Percentiles rank a stretch among this genome's conserved stretches.
These are phyloP conservation scores for Conoideocrella luteorostrata DNA, from an alignment of 2,329 filamentous ascomycete genomes.

Conservation along the genomic window DNA sequence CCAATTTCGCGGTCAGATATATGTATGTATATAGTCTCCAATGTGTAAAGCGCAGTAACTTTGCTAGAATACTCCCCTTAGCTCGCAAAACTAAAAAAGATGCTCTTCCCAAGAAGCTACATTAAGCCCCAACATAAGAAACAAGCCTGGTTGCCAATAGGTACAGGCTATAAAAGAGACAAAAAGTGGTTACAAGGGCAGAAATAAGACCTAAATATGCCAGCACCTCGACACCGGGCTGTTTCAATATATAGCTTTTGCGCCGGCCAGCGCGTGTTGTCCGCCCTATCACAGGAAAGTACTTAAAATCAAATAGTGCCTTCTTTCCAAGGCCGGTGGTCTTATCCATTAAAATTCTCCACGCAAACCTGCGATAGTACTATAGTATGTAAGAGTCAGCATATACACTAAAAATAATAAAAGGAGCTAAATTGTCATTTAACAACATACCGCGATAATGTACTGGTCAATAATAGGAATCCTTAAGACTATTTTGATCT, in stretches of 20 bases:
- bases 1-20: no score
- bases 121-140: no score
- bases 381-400: neutral
- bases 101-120: no score
- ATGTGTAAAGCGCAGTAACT: no score
- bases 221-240: neutral
- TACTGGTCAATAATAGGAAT: neutral
- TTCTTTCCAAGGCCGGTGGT: neutral
- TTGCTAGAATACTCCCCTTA: no score
- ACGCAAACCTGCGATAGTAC: neutral
- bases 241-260: neutral
- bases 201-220: neutral
- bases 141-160: no score
- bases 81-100: no score
- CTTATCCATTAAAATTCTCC: neutral
- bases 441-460: neutral
- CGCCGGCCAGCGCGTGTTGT: neutral
- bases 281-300: neutral
- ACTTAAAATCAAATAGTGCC: neutral
- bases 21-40: no score
- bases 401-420: neutral
- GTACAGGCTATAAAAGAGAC: no score
- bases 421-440: neutral
- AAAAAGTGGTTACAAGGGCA: neutral
- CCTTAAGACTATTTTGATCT: neutral